These are phyloP conservation scores for Pontederia paniculata DNA, from an alignment of 176 grass and related monocot species.

Conservation along the genomic window DNA sequence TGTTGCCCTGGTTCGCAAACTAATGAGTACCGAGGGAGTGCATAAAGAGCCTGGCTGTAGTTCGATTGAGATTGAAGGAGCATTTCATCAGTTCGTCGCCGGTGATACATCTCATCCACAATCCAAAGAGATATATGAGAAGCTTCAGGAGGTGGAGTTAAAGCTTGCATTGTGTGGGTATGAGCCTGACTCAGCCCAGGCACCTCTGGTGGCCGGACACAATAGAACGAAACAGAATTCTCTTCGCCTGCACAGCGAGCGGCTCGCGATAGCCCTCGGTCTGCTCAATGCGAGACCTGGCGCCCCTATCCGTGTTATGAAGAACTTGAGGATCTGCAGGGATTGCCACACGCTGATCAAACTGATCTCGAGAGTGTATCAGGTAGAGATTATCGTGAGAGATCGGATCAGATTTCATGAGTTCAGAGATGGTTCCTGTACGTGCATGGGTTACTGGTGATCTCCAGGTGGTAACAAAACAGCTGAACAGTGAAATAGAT, in stretches of 20 bases:
- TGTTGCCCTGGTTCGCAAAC: conserved; percentile 43
- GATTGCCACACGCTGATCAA: conserved; percentile 81
- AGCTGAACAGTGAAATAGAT: no score
- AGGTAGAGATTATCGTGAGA: conserved; percentile 64
- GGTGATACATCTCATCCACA: conserved; percentile 65
- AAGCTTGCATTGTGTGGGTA: conserved; percentile 40
- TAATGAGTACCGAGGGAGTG: conserved; percentile 55
- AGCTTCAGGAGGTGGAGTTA: conserved; percentile 38
- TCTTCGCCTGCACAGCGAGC: conserved; percentile 59
- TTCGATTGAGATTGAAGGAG: conserved; percentile 60
- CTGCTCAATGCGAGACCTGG: conserved; percentile 30
- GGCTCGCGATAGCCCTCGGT: conserved; percentile 72
- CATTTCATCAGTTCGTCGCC: conserved; percentile 59
- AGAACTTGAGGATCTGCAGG: conserved; percentile 84
- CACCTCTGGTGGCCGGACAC: conserved; percentile 31
- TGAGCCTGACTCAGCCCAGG: conserved; percentile 51
- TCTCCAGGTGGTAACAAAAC: no score
- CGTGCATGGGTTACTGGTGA: conserved; percentile 94
- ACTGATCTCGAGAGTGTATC: conserved; percentile 48
- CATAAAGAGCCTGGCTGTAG: conserved; percentile 78
- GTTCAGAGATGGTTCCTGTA: conserved; percentile 71
- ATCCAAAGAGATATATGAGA: conserved; percentile 47
- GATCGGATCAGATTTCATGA: conserved; percentile 84
- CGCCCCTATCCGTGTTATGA: conserved; percentile 59
- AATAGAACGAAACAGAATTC: conserved; percentile 32